phyloP scores from a whole-genome alignment of 345 rosid genomes.

The Clarkia xantiana region DNA sequence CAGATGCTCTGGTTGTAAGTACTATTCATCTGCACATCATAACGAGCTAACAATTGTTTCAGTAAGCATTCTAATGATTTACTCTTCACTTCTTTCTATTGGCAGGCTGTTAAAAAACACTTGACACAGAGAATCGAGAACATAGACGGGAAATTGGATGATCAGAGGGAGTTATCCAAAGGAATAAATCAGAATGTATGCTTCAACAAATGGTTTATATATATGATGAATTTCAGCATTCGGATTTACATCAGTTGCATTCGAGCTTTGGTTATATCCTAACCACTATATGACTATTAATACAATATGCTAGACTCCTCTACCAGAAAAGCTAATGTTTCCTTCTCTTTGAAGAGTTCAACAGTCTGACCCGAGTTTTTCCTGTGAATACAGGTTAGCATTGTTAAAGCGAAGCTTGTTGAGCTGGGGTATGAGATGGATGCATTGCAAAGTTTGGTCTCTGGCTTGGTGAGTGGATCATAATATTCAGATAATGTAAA shows the following conservation, averaged over 20 bases:
- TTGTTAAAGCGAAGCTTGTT: conserved; percentile 42
- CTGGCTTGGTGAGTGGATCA: conserved; percentile 42
- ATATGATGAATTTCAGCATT: neutral
- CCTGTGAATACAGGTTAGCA: conserved; percentile 39
- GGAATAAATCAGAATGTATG: conserved; percentile 53
- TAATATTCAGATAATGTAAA: neutral
- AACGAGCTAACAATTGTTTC: too few relatives aligned
- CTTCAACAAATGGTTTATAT: neutral
- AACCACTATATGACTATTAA: neutral
- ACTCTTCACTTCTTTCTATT: conserved; percentile 1
- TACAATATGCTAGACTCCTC: neutral
- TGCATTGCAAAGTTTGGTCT: conserved; percentile 43
- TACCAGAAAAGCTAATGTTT: neutral
- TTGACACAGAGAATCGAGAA: conserved; percentile 59
- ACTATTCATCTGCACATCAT: too few relatives aligned
- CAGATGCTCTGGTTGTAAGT: conserved; percentile 72
- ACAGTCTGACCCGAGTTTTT: too few relatives aligned
- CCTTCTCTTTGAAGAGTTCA: conserved; percentile 4
- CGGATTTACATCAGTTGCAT: neutral
- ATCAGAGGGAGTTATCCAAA: conserved; percentile 58
- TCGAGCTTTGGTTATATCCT: neutral
- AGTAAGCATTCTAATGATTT: too few relatives aligned
- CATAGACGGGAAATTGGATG: conserved; percentile 69
- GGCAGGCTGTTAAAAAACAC: conserved; percentile 73
- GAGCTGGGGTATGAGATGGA: conserved; percentile 46